Evolutionary conservation across 768 basidiomycete species (phyloP).

Genomic region (Tubosaeta sp.): DNA sequence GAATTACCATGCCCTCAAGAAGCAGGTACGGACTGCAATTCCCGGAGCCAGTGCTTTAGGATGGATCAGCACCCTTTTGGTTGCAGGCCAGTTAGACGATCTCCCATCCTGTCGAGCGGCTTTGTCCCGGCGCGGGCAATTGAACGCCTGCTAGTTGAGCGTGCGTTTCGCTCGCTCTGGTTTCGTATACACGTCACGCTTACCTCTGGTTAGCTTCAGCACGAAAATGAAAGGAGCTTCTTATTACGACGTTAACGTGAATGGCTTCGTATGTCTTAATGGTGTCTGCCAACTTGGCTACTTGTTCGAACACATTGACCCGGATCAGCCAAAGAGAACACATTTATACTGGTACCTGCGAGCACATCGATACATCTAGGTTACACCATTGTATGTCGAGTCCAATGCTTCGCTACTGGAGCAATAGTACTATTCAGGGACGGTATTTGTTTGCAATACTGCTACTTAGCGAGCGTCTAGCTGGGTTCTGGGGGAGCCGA

Average conservation of each 20-base stretch:
- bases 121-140: conserved; percentile 89
- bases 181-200: background rate
- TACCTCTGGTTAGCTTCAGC: too few species aligned
- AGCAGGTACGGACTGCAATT: too few species aligned
- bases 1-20: too few species aligned
- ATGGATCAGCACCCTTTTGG: conserved; percentile 75
- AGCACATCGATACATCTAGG: too few species aligned
- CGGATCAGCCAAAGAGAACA: too few species aligned
- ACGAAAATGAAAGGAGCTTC: conserved; percentile 55
- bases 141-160: conserved; percentile 89
- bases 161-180: background rate
- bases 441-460: background rate
- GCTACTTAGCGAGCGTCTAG: conserved; percentile 41
- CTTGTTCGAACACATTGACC: too few species aligned
- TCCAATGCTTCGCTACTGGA: too few species aligned
- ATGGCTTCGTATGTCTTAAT: conserved; percentile 82
- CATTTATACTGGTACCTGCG: too few species aligned
- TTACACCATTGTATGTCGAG: too few species aligned
- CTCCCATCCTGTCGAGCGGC: conserved; percentile 54
- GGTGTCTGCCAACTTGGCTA: too few species aligned
- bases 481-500: conserved; percentile 18
- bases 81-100: conserved; percentile 38
- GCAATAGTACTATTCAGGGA: background rate
- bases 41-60: conserved; percentile 66
- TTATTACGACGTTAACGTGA: conserved; percentile 68